Conservation (phyloP, 2,329 filamentous ascomycete species). For the Fusarium irregulare region DNA sequence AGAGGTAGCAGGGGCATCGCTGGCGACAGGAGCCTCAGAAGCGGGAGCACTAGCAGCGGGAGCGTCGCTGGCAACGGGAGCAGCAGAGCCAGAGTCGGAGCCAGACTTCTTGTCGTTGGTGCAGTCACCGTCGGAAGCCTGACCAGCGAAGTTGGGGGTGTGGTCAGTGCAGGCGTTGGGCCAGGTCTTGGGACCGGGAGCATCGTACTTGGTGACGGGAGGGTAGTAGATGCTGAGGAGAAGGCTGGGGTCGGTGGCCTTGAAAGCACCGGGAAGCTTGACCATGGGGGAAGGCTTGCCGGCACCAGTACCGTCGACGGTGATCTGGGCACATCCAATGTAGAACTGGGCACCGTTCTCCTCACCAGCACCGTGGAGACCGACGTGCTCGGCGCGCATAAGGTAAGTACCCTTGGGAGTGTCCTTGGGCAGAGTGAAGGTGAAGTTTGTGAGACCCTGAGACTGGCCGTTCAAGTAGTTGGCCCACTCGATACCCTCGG, state of each 20-base stretch:
- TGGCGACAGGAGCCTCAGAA: conserved; percentile 26
- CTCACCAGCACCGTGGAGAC: conserved; percentile 49
- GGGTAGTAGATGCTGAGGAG: conserved; percentile 53
- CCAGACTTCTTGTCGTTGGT: conserved; percentile 42
- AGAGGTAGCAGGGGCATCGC: conserved; percentile 30
- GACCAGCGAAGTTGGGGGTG: conserved; percentile 51
- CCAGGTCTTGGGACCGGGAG: conserved; percentile 51
- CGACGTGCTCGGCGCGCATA: conserved; percentile 53
- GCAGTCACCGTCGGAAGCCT: conserved; percentile 52
- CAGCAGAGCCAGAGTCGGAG: conserved; percentile 40
- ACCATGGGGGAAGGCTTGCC: conserved; percentile 46
- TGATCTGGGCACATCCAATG: conserved; percentile 52
- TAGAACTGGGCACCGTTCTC: conserved; percentile 54
- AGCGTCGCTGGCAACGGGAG: conserved; percentile 18
- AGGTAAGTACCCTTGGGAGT: conserved; percentile 50
- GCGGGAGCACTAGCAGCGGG: conserved; percentile 20
- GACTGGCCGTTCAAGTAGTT: conserved; percentile 46
- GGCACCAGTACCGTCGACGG: conserved; percentile 48
- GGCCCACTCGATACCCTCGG: conserved; percentile 49
- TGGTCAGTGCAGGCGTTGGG: conserved; percentile 52
- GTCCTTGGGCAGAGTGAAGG: conserved; percentile 47
- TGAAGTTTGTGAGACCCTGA: conserved; percentile 50
- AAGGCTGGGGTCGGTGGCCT: conserved; percentile 50
- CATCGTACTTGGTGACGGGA: conserved; percentile 47
- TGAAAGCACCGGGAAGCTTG: conserved; percentile 50